These are phyloP conservation scores for Dryas integrifolia DNA, from an alignment of 331 rosid species.

Conservation along the genomic window DNA sequence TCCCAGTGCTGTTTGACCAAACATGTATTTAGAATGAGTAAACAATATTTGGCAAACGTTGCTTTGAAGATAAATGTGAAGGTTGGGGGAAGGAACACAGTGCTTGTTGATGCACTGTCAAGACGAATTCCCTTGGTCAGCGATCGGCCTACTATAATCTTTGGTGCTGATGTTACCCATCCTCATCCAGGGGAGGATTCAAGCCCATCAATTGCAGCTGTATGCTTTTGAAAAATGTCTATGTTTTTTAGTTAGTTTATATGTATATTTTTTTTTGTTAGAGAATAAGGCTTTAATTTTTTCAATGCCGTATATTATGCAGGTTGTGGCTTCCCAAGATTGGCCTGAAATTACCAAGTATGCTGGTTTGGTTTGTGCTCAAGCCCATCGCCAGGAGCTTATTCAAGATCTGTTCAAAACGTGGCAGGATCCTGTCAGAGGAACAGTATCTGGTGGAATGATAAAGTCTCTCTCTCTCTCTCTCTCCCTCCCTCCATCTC, in stretches of 20 bases:
- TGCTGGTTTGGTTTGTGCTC: slow-evolving; percentile 95
- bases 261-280: background rate
- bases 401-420: slow-evolving; percentile 89
- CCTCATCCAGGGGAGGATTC: slow-evolving; percentile 99
- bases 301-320: background rate
- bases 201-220: slow-evolving; percentile 96
- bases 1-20: slow-evolving; percentile 92
- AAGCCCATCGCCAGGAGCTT: slow-evolving; percentile 94
- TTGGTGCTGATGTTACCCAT: slow-evolving; percentile 98
- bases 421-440: slow-evolving; percentile 93
- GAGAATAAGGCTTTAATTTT: background rate
- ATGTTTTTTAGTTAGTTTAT: background rate
- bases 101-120: slow-evolving; percentile 92
- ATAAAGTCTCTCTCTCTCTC: slow-evolving; percentile 52
- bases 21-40: slow-evolving; percentile 77
- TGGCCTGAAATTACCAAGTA: slow-evolving; percentile 97
- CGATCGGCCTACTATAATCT: slow-evolving; percentile 88
- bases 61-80: slow-evolving; percentile 90
- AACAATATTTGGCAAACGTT: slow-evolving; percentile 91
- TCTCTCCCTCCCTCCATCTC: no score
- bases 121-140: slow-evolving; percentile 86
- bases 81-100: slow-evolving; percentile 96
- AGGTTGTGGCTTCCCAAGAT: slow-evolving; percentile 99
- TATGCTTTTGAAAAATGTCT: slow-evolving; percentile 33
- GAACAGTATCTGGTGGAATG: slow-evolving; percentile 88